Base-by-base conservation (phyloP, 1,284 basidiomycete species). In the Chalciporus sp. region DNA sequence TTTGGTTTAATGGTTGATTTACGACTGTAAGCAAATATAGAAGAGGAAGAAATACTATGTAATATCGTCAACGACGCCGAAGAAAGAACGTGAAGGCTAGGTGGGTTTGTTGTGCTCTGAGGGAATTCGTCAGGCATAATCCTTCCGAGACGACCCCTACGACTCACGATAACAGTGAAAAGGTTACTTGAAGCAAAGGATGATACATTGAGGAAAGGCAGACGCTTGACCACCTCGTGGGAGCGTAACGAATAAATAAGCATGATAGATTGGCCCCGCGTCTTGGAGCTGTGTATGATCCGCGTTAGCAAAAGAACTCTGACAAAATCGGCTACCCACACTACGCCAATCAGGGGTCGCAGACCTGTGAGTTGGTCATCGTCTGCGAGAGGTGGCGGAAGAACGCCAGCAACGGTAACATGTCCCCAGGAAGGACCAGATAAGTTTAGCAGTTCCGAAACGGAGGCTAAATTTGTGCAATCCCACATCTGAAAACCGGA, bases 401-500 rank as follows among this genome's bases (percentile, higher is more conserved):
- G 66, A 10, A 83, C 68, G 31, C 69, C 74, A 39, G 77, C 81
- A 59, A 73, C 76, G 17, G 75, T 72, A 37, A 80, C 70, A 29
- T 68, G 64, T 7, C 74, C 73, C 69, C 69, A 72, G n/a, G 61
- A 57, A 45, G 58, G 48, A 48, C 58, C 59, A 12, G 59, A 59
- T 45, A 66, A 54, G 40, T 72, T 72, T 50, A 68, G 59, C 74
- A 31, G 76, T 29, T 57, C 66, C 0, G 72, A 65, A 2, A 88
- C 77, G 1, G 78, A 75, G 14, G 75, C 78, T 12, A 89, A 69
- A 58, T 81, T 75, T 6, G 80, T 77, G 58, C 82, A 84, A 62
- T 90, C 85, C 87, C 87, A 90, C 27, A 88, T 75, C 61, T 89
- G 85, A 37, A 90, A 63, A 4, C 84, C 84, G 6, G 73, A 68